Base-by-base conservation (phyloP, 164 flowering plant genomes). In the Umbellularia californica region DNA sequence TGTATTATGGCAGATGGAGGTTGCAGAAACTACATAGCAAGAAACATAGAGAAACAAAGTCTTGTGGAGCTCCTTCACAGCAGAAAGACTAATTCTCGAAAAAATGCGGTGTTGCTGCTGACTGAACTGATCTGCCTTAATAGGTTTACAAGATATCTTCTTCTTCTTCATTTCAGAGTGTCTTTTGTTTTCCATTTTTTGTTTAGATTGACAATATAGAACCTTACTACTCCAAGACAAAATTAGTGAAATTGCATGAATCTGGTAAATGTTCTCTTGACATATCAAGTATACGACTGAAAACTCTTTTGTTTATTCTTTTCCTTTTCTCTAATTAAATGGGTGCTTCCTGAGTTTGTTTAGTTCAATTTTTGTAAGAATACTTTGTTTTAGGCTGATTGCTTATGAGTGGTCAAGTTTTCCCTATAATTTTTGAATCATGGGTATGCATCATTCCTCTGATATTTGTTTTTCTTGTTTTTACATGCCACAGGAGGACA, bases 1-100 rank as follows among this genome's bases (percentile, higher is more conserved):
- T 90, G 93, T 72, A 88, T 89, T 70, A 84, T 86, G 74, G 88
- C 88, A 50, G 90, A 87, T 72, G 75, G 87, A 27, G 60, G 75
- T 69, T 88, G 88, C 79, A 87, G 90, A 82, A 76, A 86, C 67
- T 79, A 83, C 71, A 65, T 92, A 71, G 88, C 89, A 24, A 76
- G 76, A 71, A 79, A 76, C 66, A 85, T 90, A 20, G 81, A 85
- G 15, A 80, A 70, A 73, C 63, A 70, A 28, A 73, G 74, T 79
- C 82, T 90, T 69, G 75, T 89, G 71, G 86, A 86, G 70, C 81
- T 90, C 41, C 87, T 90, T 27, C 89, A 83, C 65, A 78, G 85
- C 79, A 83, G 87, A 80, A 84, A 85, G 68, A 70, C 69, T 13
- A 79, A 76, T 65, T 71, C 83, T 13, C 87, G 83, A 78, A 69